Evolutionary conservation across 2,329 filamentous ascomycete genomes (phyloP).

Genomic region (Cordyceps pruinosa): DNA sequence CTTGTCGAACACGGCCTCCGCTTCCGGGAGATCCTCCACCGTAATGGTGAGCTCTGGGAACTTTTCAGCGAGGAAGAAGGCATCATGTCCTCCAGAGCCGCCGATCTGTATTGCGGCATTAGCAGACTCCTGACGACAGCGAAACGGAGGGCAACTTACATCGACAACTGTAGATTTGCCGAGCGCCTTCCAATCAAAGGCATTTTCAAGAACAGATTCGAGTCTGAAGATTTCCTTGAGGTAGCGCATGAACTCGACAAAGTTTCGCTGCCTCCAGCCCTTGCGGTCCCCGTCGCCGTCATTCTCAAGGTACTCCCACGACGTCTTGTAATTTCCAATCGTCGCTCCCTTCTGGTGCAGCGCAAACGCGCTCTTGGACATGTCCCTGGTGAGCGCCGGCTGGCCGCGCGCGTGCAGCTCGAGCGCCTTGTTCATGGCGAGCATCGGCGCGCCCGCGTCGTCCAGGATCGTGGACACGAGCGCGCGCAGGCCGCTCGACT

Average conservation of each 20-base stretch:
- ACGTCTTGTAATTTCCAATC: conserved; percentile 25
- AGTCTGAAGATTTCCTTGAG: conserved; percentile 33
- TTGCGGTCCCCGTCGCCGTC: conserved; percentile 32
- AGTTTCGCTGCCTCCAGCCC: conserved; percentile 33
- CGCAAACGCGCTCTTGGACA: conserved; percentile 31
- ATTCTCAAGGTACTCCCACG: conserved; percentile 35
- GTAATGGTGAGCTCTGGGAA: conserved; percentile 35
- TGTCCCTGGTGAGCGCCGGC: conserved; percentile 25
- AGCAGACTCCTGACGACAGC: background rate
- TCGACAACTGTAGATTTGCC: conserved; percentile 33
- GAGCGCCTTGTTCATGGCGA: conserved; percentile 28
- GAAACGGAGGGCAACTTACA: conserved; percentile 24
- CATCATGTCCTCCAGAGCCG: conserved; percentile 36
- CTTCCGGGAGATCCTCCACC: conserved; percentile 39
- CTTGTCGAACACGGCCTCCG: conserved; percentile 28
- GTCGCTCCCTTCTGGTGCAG: conserved; percentile 27
- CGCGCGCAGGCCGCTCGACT: conserved; percentile 26
- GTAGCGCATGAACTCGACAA: conserved; percentile 34
- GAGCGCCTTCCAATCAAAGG: conserved; percentile 30
- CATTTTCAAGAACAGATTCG: conserved; percentile 26
- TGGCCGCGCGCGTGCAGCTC: conserved; percentile 25
- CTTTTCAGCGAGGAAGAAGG: conserved; percentile 33
- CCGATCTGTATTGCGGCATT: conserved; percentile 26
- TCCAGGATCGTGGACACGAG: conserved; percentile 32
- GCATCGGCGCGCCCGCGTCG: conserved; percentile 31